Evolutionary conservation across 2,329 filamentous ascomycete species (phyloP), one percentile per base, ranked within the genome.

Genomic region (Calycina herbarum): DNA sequence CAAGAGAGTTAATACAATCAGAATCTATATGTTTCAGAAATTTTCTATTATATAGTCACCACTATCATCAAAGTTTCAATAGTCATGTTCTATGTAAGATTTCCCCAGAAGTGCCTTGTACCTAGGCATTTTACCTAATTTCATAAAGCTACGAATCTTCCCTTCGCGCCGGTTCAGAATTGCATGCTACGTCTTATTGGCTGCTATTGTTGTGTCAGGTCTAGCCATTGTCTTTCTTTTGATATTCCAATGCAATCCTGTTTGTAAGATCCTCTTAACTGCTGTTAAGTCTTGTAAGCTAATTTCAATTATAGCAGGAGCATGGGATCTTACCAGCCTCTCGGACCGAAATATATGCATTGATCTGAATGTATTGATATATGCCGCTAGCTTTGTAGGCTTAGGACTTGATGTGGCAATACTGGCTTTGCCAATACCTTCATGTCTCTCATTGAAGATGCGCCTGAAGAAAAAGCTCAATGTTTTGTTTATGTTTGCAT

Each of bases 371-470:
- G 86, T 84, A 1, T 80, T 91, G 27, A 89, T 88, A 70, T 85
- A 90, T 15, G 86, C 86, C 6, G 89, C 87, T 1, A 86, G 87
- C 1, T 87, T 86, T 0, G 82, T 90, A 64, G 90, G 90, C 75
- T 87, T 91, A 68, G 85, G 86, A 61, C 89, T 88, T n/a, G 88
- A 91, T 69, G 76, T 90, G 35, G 83, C 85, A 40, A 85, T 91
- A 38, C 78, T 91, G 13, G 83, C 89, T 60, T 78, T 90, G 8
- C 88, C 87, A 0, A 86, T 90, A 77, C 87, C 87, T 1, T 85
- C 89, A 54, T 76, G 90, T 63, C 84, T 86, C 1, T 80, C 81
- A 56, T 85, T 91, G 81, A 83, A 85, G 35, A 77, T 91, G 31
- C 86, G 86, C 1, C 80, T 75, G 66, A 89, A 87, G 68, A 88